Evolutionary conservation across 2,329 filamentous ascomycete species (phyloP).

Genomic region (Pleurostoma richardsiae): DNA sequence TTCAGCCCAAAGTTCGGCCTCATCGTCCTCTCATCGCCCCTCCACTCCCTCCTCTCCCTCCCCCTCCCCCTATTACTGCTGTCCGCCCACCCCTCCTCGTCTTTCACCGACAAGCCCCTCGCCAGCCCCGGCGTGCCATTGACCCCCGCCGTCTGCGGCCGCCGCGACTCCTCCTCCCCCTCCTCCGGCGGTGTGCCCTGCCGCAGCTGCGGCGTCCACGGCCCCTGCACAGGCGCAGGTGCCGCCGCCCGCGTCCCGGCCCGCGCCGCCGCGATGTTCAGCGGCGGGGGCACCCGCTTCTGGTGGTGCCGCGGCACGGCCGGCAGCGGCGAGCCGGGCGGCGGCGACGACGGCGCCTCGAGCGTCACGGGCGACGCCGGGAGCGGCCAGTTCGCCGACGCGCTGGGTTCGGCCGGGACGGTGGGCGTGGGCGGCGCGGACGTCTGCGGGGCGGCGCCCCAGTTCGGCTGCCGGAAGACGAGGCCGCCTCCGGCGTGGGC

Average conservation of each 20-base stretch:
- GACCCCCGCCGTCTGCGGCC: background rate
- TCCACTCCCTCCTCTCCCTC: conserved; percentile 1
- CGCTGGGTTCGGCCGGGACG: conserved; percentile 1
- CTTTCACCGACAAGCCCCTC: conserved; percentile 21
- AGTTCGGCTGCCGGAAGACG: background rate
- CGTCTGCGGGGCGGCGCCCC: background rate
- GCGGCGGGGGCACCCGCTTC: conserved; percentile 6
- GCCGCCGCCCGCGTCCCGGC: conserved; percentile 3
- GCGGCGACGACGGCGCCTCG: background rate
- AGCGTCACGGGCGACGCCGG: conserved; percentile 2
- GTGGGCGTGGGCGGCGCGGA: background rate
- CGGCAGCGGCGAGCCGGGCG: background rate
- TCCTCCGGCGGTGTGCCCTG: background rate
- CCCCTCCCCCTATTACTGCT: conserved; percentile 4
- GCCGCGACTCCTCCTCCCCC: background rate
- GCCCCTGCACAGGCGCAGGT: background rate
- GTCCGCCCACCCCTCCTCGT: conserved; percentile 3
- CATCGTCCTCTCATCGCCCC: conserved; percentile 6
- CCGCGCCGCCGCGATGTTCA: conserved; percentile 7
- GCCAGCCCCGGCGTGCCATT: conserved; percentile 18
- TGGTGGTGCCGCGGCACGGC: background rate
- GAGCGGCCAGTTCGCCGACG: conserved; percentile 8
- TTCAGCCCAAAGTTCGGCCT: conserved; percentile 10
- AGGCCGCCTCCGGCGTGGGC: too few relatives aligned
- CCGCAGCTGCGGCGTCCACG: conserved; percentile 2